Conservation (phyloP, 192 early-diverging fungal genomes). For the Fimicolochytrium jonesii region DNA sequence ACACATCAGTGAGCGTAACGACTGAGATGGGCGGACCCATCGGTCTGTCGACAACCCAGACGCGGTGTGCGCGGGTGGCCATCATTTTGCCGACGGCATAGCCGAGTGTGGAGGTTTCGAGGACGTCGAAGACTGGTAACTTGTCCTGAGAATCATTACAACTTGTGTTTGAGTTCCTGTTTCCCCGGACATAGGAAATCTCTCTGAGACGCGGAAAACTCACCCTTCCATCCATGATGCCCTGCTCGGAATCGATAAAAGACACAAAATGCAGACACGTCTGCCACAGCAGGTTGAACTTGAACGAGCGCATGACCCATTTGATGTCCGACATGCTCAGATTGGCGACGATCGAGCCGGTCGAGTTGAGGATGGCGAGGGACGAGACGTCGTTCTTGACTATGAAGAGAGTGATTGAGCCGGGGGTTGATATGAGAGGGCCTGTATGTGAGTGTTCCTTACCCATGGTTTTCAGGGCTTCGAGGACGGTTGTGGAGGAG, state of each 20-base stretch:
- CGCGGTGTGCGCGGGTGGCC: constrained; percentile 75
- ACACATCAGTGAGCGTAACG: constrained; percentile 75
- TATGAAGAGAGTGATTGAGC: constrained; percentile 18
- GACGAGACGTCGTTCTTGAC: constrained; percentile 59
- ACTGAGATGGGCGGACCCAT: constrained; percentile 57
- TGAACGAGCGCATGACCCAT: constrained; percentile 37
- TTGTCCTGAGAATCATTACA: constrained; percentile 61
- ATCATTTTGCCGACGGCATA: constrained; percentile 71
- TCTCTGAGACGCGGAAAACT: too few species aligned
- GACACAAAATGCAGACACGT: constrained; percentile 64
- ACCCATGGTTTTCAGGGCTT: constrained; percentile 65
- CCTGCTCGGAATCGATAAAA: constrained; percentile 55
- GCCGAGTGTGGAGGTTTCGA: constrained; percentile 63
- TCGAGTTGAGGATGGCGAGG: constrained; percentile 52
- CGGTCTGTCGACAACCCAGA: constrained; percentile 60
- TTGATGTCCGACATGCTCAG: constrained; percentile 70
- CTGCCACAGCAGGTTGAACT: constrained; percentile 41
- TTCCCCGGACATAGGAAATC: too few species aligned
- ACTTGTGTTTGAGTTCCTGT: too few species aligned
- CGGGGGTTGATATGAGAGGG: background rate
- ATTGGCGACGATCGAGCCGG: constrained; percentile 57
- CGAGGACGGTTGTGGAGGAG: constrained; percentile 52
- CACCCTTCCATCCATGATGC: constrained; percentile 63
- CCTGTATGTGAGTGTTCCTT: constrained; percentile 36
- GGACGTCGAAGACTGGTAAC: constrained; percentile 72